Conservation (phyloP, 805 yeast genomes). For the Monosporozyma solicola region DNA sequence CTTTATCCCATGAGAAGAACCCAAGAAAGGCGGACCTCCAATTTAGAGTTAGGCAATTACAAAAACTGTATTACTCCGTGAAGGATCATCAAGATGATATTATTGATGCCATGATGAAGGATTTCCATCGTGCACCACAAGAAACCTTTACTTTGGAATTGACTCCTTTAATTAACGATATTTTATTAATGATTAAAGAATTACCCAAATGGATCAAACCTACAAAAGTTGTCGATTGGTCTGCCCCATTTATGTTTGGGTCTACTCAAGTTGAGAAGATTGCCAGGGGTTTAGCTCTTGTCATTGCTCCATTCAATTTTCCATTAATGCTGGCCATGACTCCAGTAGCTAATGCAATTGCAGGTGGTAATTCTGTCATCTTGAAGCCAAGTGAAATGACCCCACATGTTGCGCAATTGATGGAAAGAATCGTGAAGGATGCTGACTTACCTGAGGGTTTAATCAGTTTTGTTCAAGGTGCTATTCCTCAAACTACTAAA, state of each 20-base stretch:
- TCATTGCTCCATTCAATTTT: slow-evolving; percentile 39
- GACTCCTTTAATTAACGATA: slow-evolving; percentile 42
- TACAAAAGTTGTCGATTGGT: slow-evolving; percentile 27
- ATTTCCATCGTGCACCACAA: slow-evolving; percentile 53
- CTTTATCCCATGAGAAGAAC: slow-evolving; percentile 9
- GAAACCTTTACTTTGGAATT: slow-evolving; percentile 61
- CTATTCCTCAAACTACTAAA: slow-evolving; percentile 48
- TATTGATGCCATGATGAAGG: slow-evolving; percentile 49
- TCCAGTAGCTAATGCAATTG: slow-evolving; percentile 71
- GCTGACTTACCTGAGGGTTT: slow-evolving; percentile 46
- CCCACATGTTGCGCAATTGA: slow-evolving; percentile 48
- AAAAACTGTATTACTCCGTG: slow-evolving; percentile 57
- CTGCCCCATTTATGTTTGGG: slow-evolving; percentile 30
- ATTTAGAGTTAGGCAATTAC: slow-evolving; percentile 51
- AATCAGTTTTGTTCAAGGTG: slow-evolving; percentile 65
- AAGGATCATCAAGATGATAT: slow-evolving; percentile 49
- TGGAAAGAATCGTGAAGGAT: slow-evolving; percentile 45
- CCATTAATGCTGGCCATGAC: slow-evolving; percentile 53
- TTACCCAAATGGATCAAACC: slow-evolving; percentile 56
- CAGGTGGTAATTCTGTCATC: slow-evolving; percentile 76
- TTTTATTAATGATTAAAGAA: slow-evolving; percentile 48
- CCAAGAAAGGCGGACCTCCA: slow-evolving; percentile 14
- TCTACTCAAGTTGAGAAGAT: slow-evolving; percentile 31
- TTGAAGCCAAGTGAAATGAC: slow-evolving; percentile 68
- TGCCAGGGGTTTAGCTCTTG: slow-evolving; percentile 57